Percentiles rank a stretch among this genome's conserved stretches.
These are phyloP conservation scores for Picea sitchensis DNA, from an alignment of 75 land plant genomes.

Conservation along the genomic window DNA sequence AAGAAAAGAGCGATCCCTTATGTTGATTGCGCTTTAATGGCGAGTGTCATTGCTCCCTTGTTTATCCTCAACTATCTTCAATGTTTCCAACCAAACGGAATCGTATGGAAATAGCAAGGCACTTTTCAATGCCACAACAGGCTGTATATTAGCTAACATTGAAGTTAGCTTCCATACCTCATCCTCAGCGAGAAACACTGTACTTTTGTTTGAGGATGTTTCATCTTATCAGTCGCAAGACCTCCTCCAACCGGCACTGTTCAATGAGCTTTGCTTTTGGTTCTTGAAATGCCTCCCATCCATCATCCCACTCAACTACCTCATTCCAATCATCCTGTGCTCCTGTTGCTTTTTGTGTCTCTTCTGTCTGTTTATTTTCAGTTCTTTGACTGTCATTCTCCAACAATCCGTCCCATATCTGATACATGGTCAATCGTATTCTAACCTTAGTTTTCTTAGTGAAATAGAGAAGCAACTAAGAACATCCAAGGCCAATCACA, in stretches of 20 bases:
- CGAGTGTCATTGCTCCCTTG: too few species aligned
- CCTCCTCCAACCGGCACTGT: constrained; percentile 12
- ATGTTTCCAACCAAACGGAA: constrained; percentile 28
- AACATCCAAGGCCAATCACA: too few species aligned
- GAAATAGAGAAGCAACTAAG: too few species aligned
- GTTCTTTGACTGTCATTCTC: constrained; percentile 15
- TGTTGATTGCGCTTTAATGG: too few species aligned
- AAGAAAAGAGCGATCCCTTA: too few species aligned
- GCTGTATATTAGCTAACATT: constrained; percentile 22
- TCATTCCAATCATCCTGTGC: constrained; percentile 43
- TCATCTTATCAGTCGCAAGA: constrained; percentile 55
- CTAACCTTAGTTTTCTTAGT: too few species aligned
- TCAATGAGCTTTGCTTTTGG: constrained; percentile 25
- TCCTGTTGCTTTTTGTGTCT: constrained; percentile 17
- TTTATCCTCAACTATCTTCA: constrained; percentile 45
- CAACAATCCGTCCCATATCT: constrained; percentile 86
- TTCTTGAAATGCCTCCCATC: constrained; percentile 86
- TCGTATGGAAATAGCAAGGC: constrained; percentile 74
- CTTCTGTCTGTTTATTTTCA: constrained; percentile 10
- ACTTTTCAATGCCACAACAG: constrained; percentile 54
- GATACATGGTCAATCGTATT: too few species aligned
- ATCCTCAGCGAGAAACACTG: constrained; percentile 50
- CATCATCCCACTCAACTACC: constrained; percentile 81
- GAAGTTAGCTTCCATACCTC: constrained; percentile 44
- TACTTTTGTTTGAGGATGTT: constrained; percentile 23